phyloP scores from a whole-genome alignment of 2,329 filamentous ascomycete species.

The Fusarium pseudocircinatum region DNA sequence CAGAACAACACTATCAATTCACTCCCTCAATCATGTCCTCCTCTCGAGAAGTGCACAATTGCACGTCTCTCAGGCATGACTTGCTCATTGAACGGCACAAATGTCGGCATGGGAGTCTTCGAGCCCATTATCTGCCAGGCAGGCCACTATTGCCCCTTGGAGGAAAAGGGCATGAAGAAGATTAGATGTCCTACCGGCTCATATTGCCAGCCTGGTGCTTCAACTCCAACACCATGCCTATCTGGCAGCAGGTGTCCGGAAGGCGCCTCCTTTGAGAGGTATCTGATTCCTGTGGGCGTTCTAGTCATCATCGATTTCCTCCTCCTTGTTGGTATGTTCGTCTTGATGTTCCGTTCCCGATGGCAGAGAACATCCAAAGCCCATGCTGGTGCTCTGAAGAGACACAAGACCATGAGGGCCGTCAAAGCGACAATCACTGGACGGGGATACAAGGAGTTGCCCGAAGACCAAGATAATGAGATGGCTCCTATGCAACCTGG shows the following conservation, averaged over 20 bases:
- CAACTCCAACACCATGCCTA: conserved; percentile 58
- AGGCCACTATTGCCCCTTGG: conserved; percentile 59
- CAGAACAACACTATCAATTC: conserved; percentile 58
- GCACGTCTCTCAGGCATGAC: conserved; percentile 48
- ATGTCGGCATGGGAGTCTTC: conserved; percentile 56
- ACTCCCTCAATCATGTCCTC: conserved; percentile 56
- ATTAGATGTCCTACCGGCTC: conserved; percentile 57
- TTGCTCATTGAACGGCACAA: conserved; percentile 47
- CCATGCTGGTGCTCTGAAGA: conserved; percentile 26
- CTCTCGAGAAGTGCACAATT: conserved; percentile 50
- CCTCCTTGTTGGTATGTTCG: conserved; percentile 47
- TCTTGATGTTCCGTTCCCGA: conserved; percentile 32
- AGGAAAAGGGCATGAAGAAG: conserved; percentile 49
- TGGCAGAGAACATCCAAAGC: conserved; percentile 26
- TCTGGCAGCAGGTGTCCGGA: conserved; percentile 57
- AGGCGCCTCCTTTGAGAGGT: conserved; percentile 54
- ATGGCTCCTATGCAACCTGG: conserved; percentile 48
- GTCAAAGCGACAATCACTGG: conserved; percentile 45
- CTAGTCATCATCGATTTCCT: conserved; percentile 55
- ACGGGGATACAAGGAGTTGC: conserved; percentile 47
- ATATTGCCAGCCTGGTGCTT: conserved; percentile 62
- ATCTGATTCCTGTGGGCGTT: conserved; percentile 55
- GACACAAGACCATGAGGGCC: conserved; percentile 41
- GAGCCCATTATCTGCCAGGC: conserved; percentile 62
- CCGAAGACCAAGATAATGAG: conserved; percentile 49